Evolutionary conservation across 176 grass and related monocot species (phyloP), one percentile per base, ranked within the genome.

Genomic region (Bothriochloa decipiens): DNA sequence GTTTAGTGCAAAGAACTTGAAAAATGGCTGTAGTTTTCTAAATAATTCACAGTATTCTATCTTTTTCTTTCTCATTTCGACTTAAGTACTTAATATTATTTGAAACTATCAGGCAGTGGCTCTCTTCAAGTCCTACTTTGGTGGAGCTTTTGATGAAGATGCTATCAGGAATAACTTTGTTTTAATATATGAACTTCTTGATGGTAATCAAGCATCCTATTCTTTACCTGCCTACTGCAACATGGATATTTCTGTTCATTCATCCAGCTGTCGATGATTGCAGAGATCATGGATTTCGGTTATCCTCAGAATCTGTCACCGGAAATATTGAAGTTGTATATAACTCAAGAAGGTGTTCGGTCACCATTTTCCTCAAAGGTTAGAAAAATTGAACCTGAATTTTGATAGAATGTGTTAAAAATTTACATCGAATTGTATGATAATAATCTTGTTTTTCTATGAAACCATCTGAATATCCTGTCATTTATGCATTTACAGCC

Each of bases 221-320:
- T 70, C 65, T 64, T 40, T 77, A 76, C 39, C 73, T 86, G 57
- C 36, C 75, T 80, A 18, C 40, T 83, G 57, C 84, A 70, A 82
- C 3, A 43, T 91, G 50, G 22, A 39, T 90, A 12, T 55, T 82
- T 41, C n/a, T 67, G 8, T 27, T 78, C 53, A 70, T 61, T 82
- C 84, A 76, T 70, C 70, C 18, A 35, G 18, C 62, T 25, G 65
- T 16, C 55, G 45, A 84, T 86, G 57, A 86, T 63, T 95, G 28
- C 88, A 99, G 97, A 99, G 70, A 99, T 99, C 81, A 99, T 99
- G 97, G 97, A 99, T 82, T 99, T 99, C 37, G 97, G 97, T 60
- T 99, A 96, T 77, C 97, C 97, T 67, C 97, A 99, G 82, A 99
- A 99, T 85, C 90, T 99, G 78, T 99, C 97, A 11, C 93, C 97